Evolutionary conservation across 305 asterid genomes (phyloP), one percentile per base, ranked within the genome.

Genomic region (Solanum hybrid): DNA sequence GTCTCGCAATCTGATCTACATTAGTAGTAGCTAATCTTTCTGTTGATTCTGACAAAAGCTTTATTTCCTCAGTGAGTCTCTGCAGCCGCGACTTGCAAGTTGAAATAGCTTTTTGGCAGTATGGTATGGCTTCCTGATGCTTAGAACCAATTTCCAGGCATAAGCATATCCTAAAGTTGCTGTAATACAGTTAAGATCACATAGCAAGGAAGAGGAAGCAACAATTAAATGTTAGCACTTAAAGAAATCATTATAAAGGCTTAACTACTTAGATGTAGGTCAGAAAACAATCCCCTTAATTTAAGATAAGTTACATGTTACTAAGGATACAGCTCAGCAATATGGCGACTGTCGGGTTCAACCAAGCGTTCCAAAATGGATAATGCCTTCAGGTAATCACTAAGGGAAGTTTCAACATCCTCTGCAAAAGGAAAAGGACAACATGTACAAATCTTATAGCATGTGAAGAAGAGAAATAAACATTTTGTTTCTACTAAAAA

Each of bases 261-360:
- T 10, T 86, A 35, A 45, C 24, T 38, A 79, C 40, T 45, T 15
- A 15, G 10, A 82, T 82, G 29, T 45, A 82, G 73, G 73, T 15
- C 72, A 45, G 27, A 82, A 10, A 82, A 10, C 72, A 85, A 56
- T 31, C 45, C 42, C 87, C 31, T 45, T 29, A 85, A 31, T 85
- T 51, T 60, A 56, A 82, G 29, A 26, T 11, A 45, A 85, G 87
- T 31, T 26, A 31, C 45, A 31, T 56, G 76, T 85, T 56, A 22
- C n/a, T 38, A 94, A 94, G 98, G 98, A 96, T 97, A 96, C 98
- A 97, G 92, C 92, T 96, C 99, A 80, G 98, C 98, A 14, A 96
- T 88, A 91, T 91, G 94, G 80, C 99, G 96, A 90, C 95, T 97
- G 91, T 97, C 99, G 24, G 98, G 96, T 94, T 94, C 98, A 88